Conservation (phyloP, 2,329 filamentous ascomycete species). For the Camillea tinctor region DNA sequence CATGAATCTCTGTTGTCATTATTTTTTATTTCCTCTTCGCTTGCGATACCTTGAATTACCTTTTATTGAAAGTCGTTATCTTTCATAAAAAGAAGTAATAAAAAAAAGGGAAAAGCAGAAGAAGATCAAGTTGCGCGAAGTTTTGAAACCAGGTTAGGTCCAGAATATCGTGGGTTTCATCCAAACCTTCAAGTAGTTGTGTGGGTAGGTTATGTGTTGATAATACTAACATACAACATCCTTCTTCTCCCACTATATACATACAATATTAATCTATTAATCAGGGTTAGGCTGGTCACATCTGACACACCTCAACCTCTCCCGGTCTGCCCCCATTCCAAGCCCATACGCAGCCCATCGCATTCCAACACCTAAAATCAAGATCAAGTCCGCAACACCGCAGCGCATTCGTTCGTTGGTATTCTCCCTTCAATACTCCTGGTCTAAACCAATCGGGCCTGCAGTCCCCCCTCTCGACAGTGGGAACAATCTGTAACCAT, state of each 20-base stretch:
- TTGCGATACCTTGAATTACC: not conserved
- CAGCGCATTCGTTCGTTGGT: conserved; percentile 8
- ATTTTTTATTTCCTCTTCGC: no score
- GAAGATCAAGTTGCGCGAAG: not conserved
- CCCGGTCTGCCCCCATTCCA: conserved; percentile 8
- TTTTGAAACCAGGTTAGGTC: no score
- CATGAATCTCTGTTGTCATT: not conserved
- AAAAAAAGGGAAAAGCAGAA: no score
- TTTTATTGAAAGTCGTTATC: not conserved
- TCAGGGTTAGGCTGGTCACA: conserved; percentile 10
- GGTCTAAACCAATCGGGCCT: conserved; percentile 14
- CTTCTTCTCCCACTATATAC: no score
- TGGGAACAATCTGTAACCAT: conserved; percentile 42
- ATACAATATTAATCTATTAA: conserved; percentile 6
- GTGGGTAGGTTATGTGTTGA: no score
- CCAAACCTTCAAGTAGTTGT: no score
- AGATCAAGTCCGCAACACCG: conserved; percentile 11
- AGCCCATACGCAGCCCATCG: conserved; percentile 7
- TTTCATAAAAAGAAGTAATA: not conserved
- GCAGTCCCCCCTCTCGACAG: conserved; percentile 6
- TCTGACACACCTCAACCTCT: conserved; percentile 6
- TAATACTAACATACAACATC: no score
- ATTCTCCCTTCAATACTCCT: conserved; percentile 15
- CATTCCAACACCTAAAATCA: conserved; percentile 14
- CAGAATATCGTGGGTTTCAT: no score